Evolutionary conservation across 1,139 yeast species (phyloP).

Genomic region (Taiozyma sp.): DNA sequence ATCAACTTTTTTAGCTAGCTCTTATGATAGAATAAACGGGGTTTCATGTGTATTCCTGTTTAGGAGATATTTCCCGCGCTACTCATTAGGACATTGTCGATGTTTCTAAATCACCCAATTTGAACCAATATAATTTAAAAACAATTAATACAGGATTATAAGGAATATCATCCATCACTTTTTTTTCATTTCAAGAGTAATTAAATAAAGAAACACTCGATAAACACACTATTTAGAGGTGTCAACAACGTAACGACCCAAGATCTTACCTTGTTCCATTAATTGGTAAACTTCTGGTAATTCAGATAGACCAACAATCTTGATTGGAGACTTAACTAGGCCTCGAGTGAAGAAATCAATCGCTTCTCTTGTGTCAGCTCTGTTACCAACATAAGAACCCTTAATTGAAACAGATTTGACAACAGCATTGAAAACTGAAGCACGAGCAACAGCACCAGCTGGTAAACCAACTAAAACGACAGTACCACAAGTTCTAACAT

Average conservation of each 20-base stretch:
- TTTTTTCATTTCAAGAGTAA: too few relatives aligned
- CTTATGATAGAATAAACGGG: too few relatives aligned
- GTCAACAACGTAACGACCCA: conserved; percentile 65
- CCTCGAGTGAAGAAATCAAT: conserved; percentile 64
- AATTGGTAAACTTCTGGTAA: conserved; percentile 49
- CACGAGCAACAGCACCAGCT: conserved; percentile 50
- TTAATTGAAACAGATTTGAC: conserved; percentile 51
- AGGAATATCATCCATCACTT: background rate
- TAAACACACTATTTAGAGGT: conserved; percentile 23
- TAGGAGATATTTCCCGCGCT: too few relatives aligned
- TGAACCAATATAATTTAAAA: too few relatives aligned
- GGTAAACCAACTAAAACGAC: conserved; percentile 64
- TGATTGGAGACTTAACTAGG: conserved; percentile 56
- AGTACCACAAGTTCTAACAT: conserved; percentile 55
- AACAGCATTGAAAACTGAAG: conserved; percentile 54
- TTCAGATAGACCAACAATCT: conserved; percentile 54
- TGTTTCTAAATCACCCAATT: too few relatives aligned
- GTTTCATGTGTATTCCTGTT: too few relatives aligned
- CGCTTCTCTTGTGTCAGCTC: conserved; percentile 69
- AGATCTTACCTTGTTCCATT: conserved; percentile 58
- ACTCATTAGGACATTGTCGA: too few relatives aligned
- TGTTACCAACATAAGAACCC: conserved; percentile 70
- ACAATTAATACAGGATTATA: too few relatives aligned
- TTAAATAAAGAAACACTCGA: background rate
- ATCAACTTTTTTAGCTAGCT: too few relatives aligned